Conservation (phyloP, 2,329 filamentous ascomycete species). For the Xylaria sp. region DNA sequence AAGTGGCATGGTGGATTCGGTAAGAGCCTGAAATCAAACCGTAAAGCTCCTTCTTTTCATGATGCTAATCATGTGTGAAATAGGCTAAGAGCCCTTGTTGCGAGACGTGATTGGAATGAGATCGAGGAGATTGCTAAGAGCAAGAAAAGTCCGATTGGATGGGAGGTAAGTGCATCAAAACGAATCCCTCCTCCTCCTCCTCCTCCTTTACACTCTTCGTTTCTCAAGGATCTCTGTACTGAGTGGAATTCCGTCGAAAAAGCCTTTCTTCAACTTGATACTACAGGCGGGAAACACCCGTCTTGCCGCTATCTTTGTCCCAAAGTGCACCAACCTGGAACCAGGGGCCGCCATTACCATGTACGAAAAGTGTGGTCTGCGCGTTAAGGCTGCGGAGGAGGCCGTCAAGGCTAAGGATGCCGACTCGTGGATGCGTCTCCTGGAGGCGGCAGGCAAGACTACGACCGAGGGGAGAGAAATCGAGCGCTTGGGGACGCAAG, state of each 20-base stretch:
- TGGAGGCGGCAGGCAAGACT: slow-evolving; percentile 76
- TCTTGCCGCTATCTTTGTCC: slow-evolving; percentile 83
- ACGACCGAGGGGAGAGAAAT: slow-evolving; percentile 79
- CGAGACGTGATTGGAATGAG: slow-evolving; percentile 90
- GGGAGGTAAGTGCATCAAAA: slow-evolving; percentile 76
- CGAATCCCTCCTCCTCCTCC: neutral
- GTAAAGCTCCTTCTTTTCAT: neutral
- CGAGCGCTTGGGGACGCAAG: slow-evolving; percentile 76
- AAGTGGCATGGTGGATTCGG: slow-evolving; percentile 86
- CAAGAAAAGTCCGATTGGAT: slow-evolving; percentile 91
- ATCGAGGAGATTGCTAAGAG: slow-evolving; percentile 84
- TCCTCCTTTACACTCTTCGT: neutral
- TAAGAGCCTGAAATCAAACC: slow-evolving; percentile 48
- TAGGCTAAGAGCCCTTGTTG: slow-evolving; percentile 86
- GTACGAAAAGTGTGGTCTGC: slow-evolving; percentile 96
- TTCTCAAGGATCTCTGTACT: neutral
- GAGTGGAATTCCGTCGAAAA: slow-evolving; percentile 2
- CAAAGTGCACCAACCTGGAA: slow-evolving; percentile 81
- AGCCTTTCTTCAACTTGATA: slow-evolving; percentile 92
- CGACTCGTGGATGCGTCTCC: slow-evolving; percentile 76
- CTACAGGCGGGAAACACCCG: slow-evolving; percentile 90
- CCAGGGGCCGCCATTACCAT: slow-evolving; percentile 80
- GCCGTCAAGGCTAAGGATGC: slow-evolving; percentile 83
- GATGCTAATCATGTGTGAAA: slow-evolving; percentile 41
- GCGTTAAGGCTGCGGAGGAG: slow-evolving; percentile 90